Conservation (phyloP, 306 rosid genomes). For the Vachellia pachyceras region DNA sequence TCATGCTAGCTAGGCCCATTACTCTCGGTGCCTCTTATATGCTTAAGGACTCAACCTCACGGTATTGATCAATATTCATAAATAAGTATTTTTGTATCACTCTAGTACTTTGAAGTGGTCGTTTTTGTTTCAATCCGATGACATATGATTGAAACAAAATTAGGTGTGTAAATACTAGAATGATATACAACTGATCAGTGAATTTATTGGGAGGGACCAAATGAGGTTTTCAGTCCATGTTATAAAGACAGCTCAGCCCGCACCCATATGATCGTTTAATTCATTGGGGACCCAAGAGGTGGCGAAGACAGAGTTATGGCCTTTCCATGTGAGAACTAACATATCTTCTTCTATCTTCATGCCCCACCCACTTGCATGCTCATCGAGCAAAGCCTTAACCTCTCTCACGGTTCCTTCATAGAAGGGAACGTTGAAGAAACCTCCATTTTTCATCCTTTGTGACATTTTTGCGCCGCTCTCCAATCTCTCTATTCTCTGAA, state of each 20-base stretch:
- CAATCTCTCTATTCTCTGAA: constrained; percentile 70
- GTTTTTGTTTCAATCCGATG: background rate
- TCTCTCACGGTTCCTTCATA: constrained; percentile 69
- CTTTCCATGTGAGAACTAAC: constrained; percentile 95
- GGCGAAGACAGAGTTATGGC: constrained; percentile 87
- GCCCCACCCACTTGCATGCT: constrained; percentile 99
- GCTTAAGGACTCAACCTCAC: constrained; percentile 2
- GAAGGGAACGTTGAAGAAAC: constrained; percentile 61
- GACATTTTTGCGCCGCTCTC: constrained; percentile 38
- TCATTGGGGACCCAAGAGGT: constrained; percentile 80
- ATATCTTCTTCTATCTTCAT: constrained; percentile 89
- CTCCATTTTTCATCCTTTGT: constrained; percentile 65
- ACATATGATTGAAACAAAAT: background rate
- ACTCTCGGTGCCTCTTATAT: background rate
- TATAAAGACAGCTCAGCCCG: constrained; percentile 24
- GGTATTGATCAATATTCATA: background rate
- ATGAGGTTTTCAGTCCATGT: background rate
- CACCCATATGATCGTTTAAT: constrained; percentile 46
- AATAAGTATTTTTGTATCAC: background rate
- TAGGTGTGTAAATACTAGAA: background rate
- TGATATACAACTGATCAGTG: background rate
- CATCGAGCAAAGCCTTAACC: constrained; percentile 81
- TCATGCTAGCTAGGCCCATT: constrained; percentile 16
- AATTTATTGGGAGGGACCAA: constrained; percentile 6
- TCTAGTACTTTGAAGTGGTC: background rate